Base-by-base conservation (phyloP, 495 filamentous ascomycete species). In the Clavariopsis aquatica region DNA sequence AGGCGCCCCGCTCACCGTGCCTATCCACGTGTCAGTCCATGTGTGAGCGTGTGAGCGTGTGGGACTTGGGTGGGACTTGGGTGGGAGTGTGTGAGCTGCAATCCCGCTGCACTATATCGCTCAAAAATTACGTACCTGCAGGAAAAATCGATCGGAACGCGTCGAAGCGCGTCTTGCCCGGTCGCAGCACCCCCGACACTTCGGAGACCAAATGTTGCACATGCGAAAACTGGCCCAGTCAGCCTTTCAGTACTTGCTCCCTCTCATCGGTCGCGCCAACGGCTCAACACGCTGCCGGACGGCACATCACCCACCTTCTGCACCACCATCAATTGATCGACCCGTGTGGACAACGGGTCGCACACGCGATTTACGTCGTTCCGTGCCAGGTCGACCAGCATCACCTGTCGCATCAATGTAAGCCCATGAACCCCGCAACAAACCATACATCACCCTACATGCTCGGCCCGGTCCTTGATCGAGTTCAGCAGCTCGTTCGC, bases 311-410 rank as follows among this genome's bases (percentile, higher is more conserved):
- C 34, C 34, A 71, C 64, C 65, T 71, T 71, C 77, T 98, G 92
- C 52, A 98, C 93, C 1, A 92, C 89, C 94, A 98, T 98, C 52
- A 98, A 79, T 2, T 89, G 82, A 76, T 98, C 94, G 8, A 97
- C 93, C 49, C 87, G 84, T 9, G 92, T 96, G 13, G 91, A 89
- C 13, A 84, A 79, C 1, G 94, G 94, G 76, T 97, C 93, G 78
- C 93, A 96, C 15, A 98, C 89, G 12, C 94, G 88, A 77, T 97
- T 98, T 59, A 98, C 83, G 73, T 98, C 94, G 79, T 98, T 98
- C 52, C 94, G 85, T 6, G 94, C 94, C 20, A 98, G 81, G 73
- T 98, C 94, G n/a, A 98, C 94, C 45, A 98, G 82, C 94, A 98
- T 98, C 70, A 98, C 94, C 78, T 73, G 69, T 57, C 45, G 59